Evolutionary conservation across 1,139 yeast species (phyloP), one percentile per base, ranked within the genome.

Genomic region (Geotrichum klebahnii): DNA sequence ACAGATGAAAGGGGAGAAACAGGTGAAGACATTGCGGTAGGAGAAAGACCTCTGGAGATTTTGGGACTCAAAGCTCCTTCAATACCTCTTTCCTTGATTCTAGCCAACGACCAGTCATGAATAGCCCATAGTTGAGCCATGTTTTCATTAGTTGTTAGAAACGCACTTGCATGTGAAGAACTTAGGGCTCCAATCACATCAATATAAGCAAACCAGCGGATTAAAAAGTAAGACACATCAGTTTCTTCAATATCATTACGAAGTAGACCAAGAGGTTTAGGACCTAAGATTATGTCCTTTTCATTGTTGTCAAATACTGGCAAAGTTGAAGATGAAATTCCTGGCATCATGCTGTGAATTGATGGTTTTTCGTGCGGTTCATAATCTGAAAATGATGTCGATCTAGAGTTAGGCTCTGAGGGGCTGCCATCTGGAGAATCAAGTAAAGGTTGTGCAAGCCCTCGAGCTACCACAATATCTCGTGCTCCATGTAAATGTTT

Each of bases 201-300:
- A 43, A 82, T 71, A 58, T 82, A 85, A 0, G 82, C 84, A 61
- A 81, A 82, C 84, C 90, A 82, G 51, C 92, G 68, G 61, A 80
- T 72, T 50, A 85, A 67, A 59, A 85, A 84, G 57, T 74, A 81
- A 0, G 80, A 67, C 9, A 81, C 71, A 56, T 79, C 77, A 5
- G 71, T 64, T 42, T 68, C 71, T 36, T 55, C 57, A 12, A 16
- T 19, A 3, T 19, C 16, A 3, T 17, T 14, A 6, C 36, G 16
- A 14, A 59, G 41, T 10, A 62, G 50, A 22, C 63, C 54, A 1
- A 60, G 48, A 2, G 63, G 63, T 40, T 58, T 61, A 2, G 63
- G 64, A 4, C 64, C 65, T 35, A 53, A 45, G 2, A 49, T 37
- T n/a, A 24, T 20, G 5, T n/a, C 23, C 8, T 34, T 24, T 35